phyloP scores from a whole-genome alignment of 2,329 filamentous ascomycete genomes.

The Ophiostoma sp. region DNA sequence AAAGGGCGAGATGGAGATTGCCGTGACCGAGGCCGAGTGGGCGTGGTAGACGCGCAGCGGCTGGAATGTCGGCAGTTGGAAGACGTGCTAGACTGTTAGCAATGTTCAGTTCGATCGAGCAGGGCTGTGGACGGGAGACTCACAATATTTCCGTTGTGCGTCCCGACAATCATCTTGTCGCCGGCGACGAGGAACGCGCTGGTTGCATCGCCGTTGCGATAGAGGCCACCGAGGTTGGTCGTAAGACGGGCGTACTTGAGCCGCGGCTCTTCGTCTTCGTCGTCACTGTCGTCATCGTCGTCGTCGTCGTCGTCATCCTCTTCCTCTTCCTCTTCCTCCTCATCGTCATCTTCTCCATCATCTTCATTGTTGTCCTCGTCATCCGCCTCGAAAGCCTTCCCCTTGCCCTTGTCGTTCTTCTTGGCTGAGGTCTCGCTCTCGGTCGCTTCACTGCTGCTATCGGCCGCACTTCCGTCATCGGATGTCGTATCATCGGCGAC shows the following conservation, averaged over 20 bases:
- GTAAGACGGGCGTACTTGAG: slow-evolving; percentile 92
- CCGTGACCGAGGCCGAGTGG: slow-evolving; percentile 87
- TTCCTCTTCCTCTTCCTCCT: slow-evolving; percentile 32
- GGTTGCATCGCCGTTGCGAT: slow-evolving; percentile 93
- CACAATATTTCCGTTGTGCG: slow-evolving; percentile 95
- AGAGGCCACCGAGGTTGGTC: slow-evolving; percentile 73
- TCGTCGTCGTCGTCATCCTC: slow-evolving; percentile 32
- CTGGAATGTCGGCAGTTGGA: slow-evolving; percentile 80
- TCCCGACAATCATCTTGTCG: slow-evolving; percentile 96
- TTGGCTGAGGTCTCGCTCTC: neutral
- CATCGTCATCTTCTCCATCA: slow-evolving; percentile 60
- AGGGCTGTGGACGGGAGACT: slow-evolving; percentile 39
- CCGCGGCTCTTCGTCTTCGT: slow-evolving; percentile 89
- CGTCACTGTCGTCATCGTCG: slow-evolving; percentile 68
- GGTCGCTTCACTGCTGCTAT: neutral
- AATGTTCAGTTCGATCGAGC: slow-evolving; percentile 26
- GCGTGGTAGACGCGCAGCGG: slow-evolving; percentile 84
- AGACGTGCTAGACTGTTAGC: slow-evolving; percentile 64
- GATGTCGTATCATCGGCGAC: neutral
- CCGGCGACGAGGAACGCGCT: slow-evolving; percentile 87
- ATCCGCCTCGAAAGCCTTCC: neutral
- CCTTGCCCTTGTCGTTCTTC: slow-evolving; percentile 22
- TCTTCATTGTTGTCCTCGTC: slow-evolving; percentile 77
- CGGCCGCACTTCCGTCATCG: neutral
- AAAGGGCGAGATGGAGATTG: slow-evolving; percentile 85